Evolutionary conservation across 106 monocot genomes (phyloP).

Genomic region (Dendrobium huoshanense): DNA sequence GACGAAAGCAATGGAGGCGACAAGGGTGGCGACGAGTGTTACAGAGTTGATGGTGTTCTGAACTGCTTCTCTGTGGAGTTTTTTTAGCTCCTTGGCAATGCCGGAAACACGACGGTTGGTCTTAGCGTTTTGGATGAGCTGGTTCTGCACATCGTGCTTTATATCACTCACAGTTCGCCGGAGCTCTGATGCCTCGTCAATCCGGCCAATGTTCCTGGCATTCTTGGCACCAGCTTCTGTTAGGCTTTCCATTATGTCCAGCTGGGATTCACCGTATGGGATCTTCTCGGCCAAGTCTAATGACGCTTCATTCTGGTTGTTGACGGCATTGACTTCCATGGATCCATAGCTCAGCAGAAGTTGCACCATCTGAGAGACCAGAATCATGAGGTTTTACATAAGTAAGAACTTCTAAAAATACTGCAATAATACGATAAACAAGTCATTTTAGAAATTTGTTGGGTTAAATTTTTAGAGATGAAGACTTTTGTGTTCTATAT

Average conservation of each 20-base stretch:
- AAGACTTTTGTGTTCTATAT: no score
- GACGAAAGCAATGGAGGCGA: conserved; percentile 93
- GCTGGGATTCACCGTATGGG: conserved; percentile 56
- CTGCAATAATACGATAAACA: no score
- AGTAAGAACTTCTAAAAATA: no score
- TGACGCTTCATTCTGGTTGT: conserved; percentile 77
- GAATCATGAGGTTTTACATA: neutral
- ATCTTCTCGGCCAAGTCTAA: conserved; percentile 78
- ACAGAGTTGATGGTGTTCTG: conserved; percentile 97
- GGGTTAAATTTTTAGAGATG: no score
- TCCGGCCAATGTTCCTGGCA: conserved; percentile 47
- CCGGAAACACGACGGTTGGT: conserved; percentile 72
- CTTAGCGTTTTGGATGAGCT: conserved; percentile 77
- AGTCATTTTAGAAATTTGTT: no score
- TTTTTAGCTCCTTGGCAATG: conserved; percentile 77
- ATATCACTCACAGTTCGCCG: conserved; percentile 84
- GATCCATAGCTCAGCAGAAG: conserved; percentile 58
- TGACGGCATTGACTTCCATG: conserved; percentile 73
- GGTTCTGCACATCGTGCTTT: conserved; percentile 77
- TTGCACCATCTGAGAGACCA: conserved; percentile 59
- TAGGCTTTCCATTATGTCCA: conserved; percentile 59
- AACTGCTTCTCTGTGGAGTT: conserved; percentile 91
- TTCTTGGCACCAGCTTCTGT: conserved; percentile 67
- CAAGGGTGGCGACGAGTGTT: conserved; percentile 79
- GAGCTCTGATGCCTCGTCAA: conserved; percentile 63